Percentiles rank a stretch among this genome's conserved stretches.
phyloP scores from a whole-genome alignment of 805 yeast genomes.

The Barnettozyma botsteinii region DNA sequence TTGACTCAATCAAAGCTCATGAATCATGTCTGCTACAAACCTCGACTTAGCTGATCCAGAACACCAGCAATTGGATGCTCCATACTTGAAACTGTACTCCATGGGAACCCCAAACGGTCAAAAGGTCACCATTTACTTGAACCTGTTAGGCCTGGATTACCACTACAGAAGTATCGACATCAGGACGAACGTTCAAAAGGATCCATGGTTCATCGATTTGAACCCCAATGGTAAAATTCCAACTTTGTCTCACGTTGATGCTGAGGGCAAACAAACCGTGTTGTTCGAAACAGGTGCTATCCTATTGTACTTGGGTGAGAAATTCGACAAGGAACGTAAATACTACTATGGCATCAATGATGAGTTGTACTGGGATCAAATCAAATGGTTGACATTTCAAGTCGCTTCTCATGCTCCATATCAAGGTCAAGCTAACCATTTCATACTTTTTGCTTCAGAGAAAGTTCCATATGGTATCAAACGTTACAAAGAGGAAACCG shows the following conservation, averaged over 20 bases:
- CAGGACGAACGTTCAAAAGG: conserved; percentile 40
- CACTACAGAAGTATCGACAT: conserved; percentile 37
- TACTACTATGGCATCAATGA: conserved; percentile 32
- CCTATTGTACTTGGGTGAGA: conserved; percentile 51
- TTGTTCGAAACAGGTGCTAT: conserved; percentile 61
- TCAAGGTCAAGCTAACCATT: conserved; percentile 57
- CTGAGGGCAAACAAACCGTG: conserved; percentile 36
- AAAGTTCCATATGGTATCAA: conserved; percentile 49
- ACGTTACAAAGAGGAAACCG: conserved; percentile 46
- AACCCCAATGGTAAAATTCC: conserved; percentile 66
- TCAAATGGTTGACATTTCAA: conserved; percentile 52
- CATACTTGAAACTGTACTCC: conserved; percentile 41
- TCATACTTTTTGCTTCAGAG: conserved; percentile 39
- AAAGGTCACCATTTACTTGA: conserved; percentile 32
- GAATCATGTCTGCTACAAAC: neutral
- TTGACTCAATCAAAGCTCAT: neutral
- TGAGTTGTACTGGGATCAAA: conserved; percentile 42
- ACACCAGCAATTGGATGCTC: conserved; percentile 27
- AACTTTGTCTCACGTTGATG: conserved; percentile 35
- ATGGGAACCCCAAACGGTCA: conserved; percentile 37
- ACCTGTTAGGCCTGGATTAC: conserved; percentile 29
- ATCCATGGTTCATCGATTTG: conserved; percentile 48
- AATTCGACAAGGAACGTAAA: conserved; percentile 50
- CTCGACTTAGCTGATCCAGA: conserved; percentile 28
- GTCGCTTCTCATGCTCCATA: conserved; percentile 57